A percentile compares a stretch with the other conserved stretches of the same genome.
Evolutionary conservation across 495 filamentous ascomycete species (phyloP).

Genomic region (Umbilicaria muhlenbergii): DNA sequence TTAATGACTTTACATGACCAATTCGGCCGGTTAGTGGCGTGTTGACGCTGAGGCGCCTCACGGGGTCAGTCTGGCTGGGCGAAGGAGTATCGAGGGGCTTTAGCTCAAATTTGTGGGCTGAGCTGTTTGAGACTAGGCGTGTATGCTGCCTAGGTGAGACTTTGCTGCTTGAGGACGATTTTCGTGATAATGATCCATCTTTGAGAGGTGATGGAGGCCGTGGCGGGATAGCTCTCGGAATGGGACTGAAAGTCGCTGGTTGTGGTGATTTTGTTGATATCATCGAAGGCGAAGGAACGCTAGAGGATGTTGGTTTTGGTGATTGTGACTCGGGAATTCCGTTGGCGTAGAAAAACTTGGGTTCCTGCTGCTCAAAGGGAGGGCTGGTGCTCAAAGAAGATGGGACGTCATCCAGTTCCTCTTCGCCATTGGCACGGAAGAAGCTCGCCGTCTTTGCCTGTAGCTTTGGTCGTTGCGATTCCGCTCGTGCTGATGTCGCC

Average conservation of each 20-base stretch:
- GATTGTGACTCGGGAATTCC: constrained; percentile 24
- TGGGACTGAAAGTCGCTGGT: constrained; percentile 22
- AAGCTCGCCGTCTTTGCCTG: constrained; percentile 33
- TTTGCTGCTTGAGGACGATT: constrained; percentile 15
- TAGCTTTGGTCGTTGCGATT: constrained; percentile 14
- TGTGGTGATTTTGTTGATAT: constrained; percentile 21
- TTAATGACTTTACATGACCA: constrained; percentile 2
- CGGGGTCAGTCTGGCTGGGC: background rate
- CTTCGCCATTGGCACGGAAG: constrained; percentile 34
- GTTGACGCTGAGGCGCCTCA: constrained; percentile 11
- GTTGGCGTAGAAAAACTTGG: constrained; percentile 33
- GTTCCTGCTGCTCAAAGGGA: constrained; percentile 1
- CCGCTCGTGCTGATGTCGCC: constrained; percentile 14
- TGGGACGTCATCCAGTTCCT: background rate
- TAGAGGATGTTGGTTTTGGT: constrained; percentile 1
- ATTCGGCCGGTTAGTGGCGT: background rate
- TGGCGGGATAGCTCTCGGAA: constrained; percentile 13
- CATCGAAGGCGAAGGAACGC: constrained; percentile 11
- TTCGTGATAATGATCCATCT: constrained; percentile 19
- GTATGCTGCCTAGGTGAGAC: constrained; percentile 13
- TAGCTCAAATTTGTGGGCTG: background rate
- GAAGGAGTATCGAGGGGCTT: too few species aligned
- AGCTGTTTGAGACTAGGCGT: constrained; percentile 8
- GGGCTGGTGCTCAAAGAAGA: constrained; percentile 2
- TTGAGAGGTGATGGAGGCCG: constrained; percentile 27